Evolutionary conservation across 805 yeast genomes (phyloP), one percentile per base, ranked within the genome.

Genomic region (Lipomyces spencermartinsiae): DNA sequence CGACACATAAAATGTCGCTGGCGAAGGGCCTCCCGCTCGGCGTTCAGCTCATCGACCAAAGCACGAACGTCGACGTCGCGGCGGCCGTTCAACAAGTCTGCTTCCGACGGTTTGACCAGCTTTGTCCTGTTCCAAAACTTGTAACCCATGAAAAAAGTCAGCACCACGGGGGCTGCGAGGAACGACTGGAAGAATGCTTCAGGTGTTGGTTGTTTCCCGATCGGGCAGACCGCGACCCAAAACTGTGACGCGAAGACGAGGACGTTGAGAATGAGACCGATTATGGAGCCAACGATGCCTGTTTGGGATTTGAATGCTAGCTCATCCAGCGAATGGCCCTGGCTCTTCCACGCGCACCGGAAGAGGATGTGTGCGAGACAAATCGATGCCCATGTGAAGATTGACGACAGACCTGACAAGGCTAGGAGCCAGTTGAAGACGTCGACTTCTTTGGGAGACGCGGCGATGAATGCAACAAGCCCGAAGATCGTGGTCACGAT

Each of bases 161-260:
- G 22, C 16, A 79, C 76, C 10, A 82, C 78, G 2, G 83, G 83
- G 1, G 78, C 79, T 1, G 89, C 87, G 60, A 88, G 77, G 75
- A 86, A 87, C 61, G 81, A 79, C 78, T 82, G 79, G 82, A 87
- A 87, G 78, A 88, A 88, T 64, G 58, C 71, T 25, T 67, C 55
- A 33, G 83, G 83, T 59, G 73, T 69, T n/a, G 83, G 80, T 0
- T 63, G 34, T 10, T 59, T 77, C 12, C 83, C 87, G 79, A 86
- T 75, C 64, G 97, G 97, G 83, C 83, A 91, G 53, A 90, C 80
- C 6, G 95, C 93, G 67, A 89, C 83, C 92, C 94, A 92, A 82
- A 92, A 90, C 80, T 90, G 93, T 39, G 93, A 91, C 64, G 85
- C 80, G 67, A 92, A 81, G 70, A 91, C 87, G 64, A 89, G 77